Evolutionary conservation across 2,329 filamentous ascomycete species (phyloP), one percentile per base, ranked within the genome.

Genomic region (Pseudogymnoascus sp.): DNA sequence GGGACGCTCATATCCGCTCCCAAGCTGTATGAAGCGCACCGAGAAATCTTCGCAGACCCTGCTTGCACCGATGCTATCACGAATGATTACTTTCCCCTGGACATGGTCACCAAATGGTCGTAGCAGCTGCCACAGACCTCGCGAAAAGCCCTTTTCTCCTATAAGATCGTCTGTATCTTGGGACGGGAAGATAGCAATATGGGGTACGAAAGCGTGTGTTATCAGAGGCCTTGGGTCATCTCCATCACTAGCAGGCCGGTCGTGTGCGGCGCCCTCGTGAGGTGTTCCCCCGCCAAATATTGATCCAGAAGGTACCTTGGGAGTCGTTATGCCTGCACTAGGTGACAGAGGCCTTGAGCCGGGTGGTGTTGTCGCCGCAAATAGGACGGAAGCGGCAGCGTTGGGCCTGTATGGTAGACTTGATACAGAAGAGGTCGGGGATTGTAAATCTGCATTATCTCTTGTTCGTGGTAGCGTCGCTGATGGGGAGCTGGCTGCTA

Each of bases 91-190:
- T 71, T 94, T 96, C 31, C 94, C 94, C 59, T 88, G 84, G 0
- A 97, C 83, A 14, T 82, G 84, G 75, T 99, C 94, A 31, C 94
- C 94, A 77, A 96, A 99, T 0, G 94, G 93, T 60, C 93, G 82
- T 62, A 99, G 77, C 23, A 99, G 78, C 74, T 96, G 90, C 79
- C 92, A 87, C 59, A 99, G 80, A 0, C 93, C 92, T 49, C 86
- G 82, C 39, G 84, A 79, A 67, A 97, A 90, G 0, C 95, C 95
- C 76, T 99, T 99, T 66, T 89, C 86, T 64, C 80, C 81, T 62
- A 92, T 82, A 63, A 99, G 76, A 63, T 87, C 83, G 71, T 97
- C 89, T 0, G 91, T 94, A 72, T 97, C 93, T 14, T 83, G 78
- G 12, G 93, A 96, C n/a, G 91, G 85, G 68, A 92, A 88, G 29